These are phyloP conservation scores for Trematosphaeria pertusa DNA, from an alignment of 2,329 filamentous ascomycete species.

Conservation along the genomic window DNA sequence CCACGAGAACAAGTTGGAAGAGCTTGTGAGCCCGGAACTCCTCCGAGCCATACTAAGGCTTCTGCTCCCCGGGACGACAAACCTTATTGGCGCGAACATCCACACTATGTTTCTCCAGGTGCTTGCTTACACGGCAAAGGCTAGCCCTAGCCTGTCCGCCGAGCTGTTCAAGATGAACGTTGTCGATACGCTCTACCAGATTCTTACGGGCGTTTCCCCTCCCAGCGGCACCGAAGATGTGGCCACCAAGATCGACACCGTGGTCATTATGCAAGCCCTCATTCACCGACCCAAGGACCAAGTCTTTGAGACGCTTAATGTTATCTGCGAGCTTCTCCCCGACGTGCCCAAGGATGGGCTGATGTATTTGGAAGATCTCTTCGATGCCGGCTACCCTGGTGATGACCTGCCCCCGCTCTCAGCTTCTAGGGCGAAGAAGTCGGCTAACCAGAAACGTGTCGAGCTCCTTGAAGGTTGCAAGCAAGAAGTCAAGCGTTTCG, in stretches of 20 bases:
- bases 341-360: slow-evolving; percentile 67
- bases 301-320: slow-evolving; percentile 95
- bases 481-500: slow-evolving; percentile 86
- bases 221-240: slow-evolving; percentile 79
- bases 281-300: slow-evolving; percentile 96
- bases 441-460: slow-evolving; percentile 80
- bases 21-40: slow-evolving; percentile 87
- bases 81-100: slow-evolving; percentile 90
- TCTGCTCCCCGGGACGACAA: slow-evolving; percentile 90
- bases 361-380: slow-evolving; percentile 59
- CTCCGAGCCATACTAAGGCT: slow-evolving; percentile 85
- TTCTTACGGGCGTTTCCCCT: slow-evolving; percentile 92
- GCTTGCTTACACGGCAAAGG: slow-evolving; percentile 85
- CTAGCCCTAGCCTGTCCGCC: slow-evolving; percentile 84
- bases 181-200: slow-evolving; percentile 96
- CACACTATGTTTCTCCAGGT: slow-evolving; percentile 96
- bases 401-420: slow-evolving; percentile 54
- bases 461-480: slow-evolving; percentile 83
- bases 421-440: slow-evolving; percentile 56
- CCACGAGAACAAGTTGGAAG: slow-evolving; percentile 85
- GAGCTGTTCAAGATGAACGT: slow-evolving; percentile 96
- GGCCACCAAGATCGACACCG: slow-evolving; percentile 88
- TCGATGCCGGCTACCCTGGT: slow-evolving; percentile 57
- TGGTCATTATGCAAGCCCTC: slow-evolving; percentile 97
- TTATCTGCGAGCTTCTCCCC: slow-evolving; percentile 93